Conservation (phyloP, 2,329 filamentous ascomycete species). For the Grosmannia serpens region DNA sequence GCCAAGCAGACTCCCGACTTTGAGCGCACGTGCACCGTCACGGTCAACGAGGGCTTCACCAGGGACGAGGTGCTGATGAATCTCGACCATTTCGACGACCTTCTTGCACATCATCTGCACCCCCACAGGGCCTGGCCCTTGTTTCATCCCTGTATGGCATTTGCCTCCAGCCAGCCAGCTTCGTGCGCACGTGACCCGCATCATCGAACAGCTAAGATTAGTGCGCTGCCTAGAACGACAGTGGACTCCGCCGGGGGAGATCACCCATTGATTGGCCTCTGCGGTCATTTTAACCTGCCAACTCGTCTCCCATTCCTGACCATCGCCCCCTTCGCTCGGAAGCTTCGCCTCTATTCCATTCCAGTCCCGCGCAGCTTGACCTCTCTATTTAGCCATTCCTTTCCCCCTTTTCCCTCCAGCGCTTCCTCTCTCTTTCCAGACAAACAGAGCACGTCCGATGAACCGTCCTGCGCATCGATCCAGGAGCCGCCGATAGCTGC, state of each 20-base stretch:
- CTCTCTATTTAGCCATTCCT: background rate
- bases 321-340: background rate
- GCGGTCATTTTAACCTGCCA: too few relatives aligned
- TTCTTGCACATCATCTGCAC: too few relatives aligned
- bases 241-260: background rate
- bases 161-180: too few relatives aligned
- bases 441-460: background rate
- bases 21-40: slow-evolving; percentile 41
- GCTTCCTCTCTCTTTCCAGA: background rate
- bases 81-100: slow-evolving; percentile 53
- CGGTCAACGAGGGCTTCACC: slow-evolving; percentile 62
- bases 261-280: background rate
- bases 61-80: slow-evolving; percentile 73
- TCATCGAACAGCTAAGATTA: background rate
- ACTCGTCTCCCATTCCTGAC: background rate
- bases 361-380: background rate
- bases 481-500: background rate
- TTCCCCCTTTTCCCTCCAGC: background rate
- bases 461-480: background rate
- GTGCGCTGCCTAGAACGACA: background rate
- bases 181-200: background rate
- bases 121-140: too few relatives aligned
- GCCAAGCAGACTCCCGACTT: slow-evolving; percentile 16
- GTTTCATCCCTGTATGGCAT: too few relatives aligned
- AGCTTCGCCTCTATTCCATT: background rate